phyloP scores from a whole-genome alignment of 257 asterid species.

The Ilex aquifolium region DNA sequence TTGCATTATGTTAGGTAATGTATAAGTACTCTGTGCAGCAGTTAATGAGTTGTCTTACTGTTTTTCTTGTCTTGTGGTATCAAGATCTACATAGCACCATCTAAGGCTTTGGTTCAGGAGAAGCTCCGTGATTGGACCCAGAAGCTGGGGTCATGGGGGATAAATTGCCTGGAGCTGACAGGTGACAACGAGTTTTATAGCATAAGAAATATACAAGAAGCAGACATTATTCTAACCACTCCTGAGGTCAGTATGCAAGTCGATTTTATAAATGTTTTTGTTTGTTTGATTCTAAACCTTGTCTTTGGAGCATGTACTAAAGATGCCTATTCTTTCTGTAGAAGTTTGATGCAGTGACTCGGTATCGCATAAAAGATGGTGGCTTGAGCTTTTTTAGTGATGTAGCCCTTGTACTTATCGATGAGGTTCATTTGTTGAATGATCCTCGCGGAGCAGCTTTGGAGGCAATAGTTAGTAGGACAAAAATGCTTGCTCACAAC shows the following conservation, averaged over 20 bases:
- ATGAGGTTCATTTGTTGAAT: conserved; percentile 95
- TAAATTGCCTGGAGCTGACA: conserved; percentile 83
- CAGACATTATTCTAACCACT: conserved; percentile 93
- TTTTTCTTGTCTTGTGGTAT: conserved; percentile 15
- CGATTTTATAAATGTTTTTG: neutral
- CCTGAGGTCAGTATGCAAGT: conserved; percentile 60
- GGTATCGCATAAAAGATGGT: conserved; percentile 81
- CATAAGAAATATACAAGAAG: conserved; percentile 65
- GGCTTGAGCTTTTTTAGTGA: conserved; percentile 94
- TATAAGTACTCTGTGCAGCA: neutral
- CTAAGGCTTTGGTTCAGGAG: conserved; percentile 97
- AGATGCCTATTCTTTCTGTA: conserved; percentile 26
- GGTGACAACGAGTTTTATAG: conserved; percentile 82
- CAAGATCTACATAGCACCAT: conserved; percentile 90
- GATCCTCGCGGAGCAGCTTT: conserved; percentile 97
- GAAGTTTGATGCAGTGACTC: conserved; percentile 96
- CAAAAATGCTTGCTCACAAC: conserved; percentile 73
- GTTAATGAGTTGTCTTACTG: neutral
- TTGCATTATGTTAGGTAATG: neutral
- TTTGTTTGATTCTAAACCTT: conserved; percentile 11
- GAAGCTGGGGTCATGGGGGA: conserved; percentile 73
- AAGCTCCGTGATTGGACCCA: conserved; percentile 84
- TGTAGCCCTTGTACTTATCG: conserved; percentile 85
- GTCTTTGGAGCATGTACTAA: conserved; percentile 7
- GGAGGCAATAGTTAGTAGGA: conserved; percentile 93